These are phyloP conservation scores for Xylariaceae sp. DNA, from an alignment of 2,329 filamentous ascomycete genomes.

Conservation along the genomic window DNA sequence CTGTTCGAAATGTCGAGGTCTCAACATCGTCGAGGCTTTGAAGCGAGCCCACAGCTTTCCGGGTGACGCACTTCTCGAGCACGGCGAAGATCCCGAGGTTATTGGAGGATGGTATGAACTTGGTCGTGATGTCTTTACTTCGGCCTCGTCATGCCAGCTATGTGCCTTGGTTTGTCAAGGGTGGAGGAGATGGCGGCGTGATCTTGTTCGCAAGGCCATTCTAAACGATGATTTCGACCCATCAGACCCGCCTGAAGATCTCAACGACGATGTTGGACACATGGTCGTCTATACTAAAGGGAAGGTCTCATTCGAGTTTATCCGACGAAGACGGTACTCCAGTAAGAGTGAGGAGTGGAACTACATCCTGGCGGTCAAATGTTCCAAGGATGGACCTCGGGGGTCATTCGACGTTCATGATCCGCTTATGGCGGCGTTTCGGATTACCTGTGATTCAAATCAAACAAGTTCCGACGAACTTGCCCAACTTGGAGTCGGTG, in stretches of 20 bases:
- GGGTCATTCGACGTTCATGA: background rate
- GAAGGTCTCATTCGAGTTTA: background rate
- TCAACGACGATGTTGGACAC: background rate
- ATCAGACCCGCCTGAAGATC: background rate
- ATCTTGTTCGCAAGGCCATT: background rate
- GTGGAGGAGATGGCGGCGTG: conserved; percentile 4
- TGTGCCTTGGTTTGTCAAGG: conserved; percentile 1
- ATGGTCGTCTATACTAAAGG: conserved; percentile 1
- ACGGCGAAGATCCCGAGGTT: background rate
- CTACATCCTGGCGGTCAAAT: background rate
- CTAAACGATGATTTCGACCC: background rate
- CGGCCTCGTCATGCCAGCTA: background rate
- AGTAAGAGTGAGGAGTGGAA: conserved; percentile 4
- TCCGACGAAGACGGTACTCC: background rate
- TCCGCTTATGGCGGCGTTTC: background rate
- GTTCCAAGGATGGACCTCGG: background rate
- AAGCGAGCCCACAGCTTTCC: background rate
- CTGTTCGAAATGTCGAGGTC: background rate
- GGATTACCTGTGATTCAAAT: background rate
- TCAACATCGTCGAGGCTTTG: background rate
- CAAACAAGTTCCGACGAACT: background rate
- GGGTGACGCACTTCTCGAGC: background rate
- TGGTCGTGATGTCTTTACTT: conserved; percentile 4
- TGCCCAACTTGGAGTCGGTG: background rate
- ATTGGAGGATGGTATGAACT: background rate